Evolutionary conservation across 129 eudicot genomes (phyloP).

Genomic region (Kitagawia praeruptora): DNA sequence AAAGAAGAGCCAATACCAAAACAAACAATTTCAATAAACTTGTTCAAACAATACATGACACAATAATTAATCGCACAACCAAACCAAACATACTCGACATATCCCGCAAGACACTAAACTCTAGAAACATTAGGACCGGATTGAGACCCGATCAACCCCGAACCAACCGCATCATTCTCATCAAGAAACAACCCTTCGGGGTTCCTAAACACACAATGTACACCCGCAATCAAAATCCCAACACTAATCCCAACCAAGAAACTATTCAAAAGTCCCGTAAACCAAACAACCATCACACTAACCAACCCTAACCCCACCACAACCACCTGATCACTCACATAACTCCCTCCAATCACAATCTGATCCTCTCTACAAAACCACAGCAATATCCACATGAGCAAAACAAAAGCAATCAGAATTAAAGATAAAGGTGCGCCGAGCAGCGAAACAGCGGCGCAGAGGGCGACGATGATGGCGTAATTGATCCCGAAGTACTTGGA

Average conservation of each 20-base stretch:
- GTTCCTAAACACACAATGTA: slow-evolving; percentile 50
- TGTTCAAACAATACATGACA: not conserved
- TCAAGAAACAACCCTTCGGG: slow-evolving; percentile 51
- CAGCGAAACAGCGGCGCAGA: slow-evolving; percentile 37
- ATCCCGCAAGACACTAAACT: slow-evolving; percentile 10
- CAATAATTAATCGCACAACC: not conserved
- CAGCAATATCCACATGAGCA: slow-evolving; percentile 45
- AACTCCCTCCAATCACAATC: slow-evolving; percentile 42
- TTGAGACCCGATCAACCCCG: slow-evolving; percentile 37
- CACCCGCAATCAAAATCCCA: slow-evolving; percentile 33
- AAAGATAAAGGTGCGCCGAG: slow-evolving; percentile 40
- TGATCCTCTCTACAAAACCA: slow-evolving; percentile 69
- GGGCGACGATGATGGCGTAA: slow-evolving; percentile 41
- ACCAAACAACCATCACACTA: slow-evolving; percentile 29
- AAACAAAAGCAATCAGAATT: slow-evolving; percentile 17
- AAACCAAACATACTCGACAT: not conserved
- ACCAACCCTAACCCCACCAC: slow-evolving; percentile 25
- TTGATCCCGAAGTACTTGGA: slow-evolving; percentile 47
- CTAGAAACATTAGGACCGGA: slow-evolving; percentile 10
- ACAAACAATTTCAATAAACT: not conserved
- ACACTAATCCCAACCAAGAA: slow-evolving; percentile 35
- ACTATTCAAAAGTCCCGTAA: slow-evolving; percentile 23
- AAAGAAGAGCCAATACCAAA: not conserved
- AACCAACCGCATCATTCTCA: slow-evolving; percentile 41
- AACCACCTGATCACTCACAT: slow-evolving; percentile 42